Base-by-base conservation (phyloP, 2,329 filamentous ascomycete genomes). In the Diaporthe velutina region DNA sequence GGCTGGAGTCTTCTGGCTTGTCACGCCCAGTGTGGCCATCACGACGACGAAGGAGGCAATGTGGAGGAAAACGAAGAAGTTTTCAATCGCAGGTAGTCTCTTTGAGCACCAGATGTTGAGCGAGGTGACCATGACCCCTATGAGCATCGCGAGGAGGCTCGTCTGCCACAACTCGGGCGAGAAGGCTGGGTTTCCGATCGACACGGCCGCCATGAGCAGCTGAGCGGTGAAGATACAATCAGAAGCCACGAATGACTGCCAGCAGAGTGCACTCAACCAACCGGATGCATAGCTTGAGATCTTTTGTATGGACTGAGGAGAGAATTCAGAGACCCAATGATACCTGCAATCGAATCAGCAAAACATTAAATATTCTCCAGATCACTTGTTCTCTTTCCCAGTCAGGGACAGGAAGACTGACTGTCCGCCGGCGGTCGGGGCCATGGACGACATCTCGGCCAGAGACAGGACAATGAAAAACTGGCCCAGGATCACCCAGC, bases 311-410 rank as follows among this genome's bases (percentile, higher is more conserved):
- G 81, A 83, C 2, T 81, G 80, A 0, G 88, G 86, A 3, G 86
- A 86, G 73, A 90, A 85, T 77, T 89, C 86, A 1, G 86, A 88
- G 0, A 91, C 88, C 89, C 89, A 91, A 78, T 91, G 89, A 77
- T 91, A 91, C 64, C 64, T 67, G 45, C 45, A 19, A 4, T 28
- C 13, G 30, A 67, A 19, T 67, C 15, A 67, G 64, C 64, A 52
- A 52, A 25, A 52, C 33, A 19, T 28, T 52, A 13, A 25, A 13
- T 10, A 45, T 19, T 52, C 3, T 19, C 10, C 61, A 45, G 4
- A 4, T 19, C n/a, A 12, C 12, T 52, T 64, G 17, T 9, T 22
- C 38, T 9, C 6, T n/a, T 25, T 12, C 64, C 22, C n/a, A 25
- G 48, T 13, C 17, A 30, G 17, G 1, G 10, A 15, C n/a, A 28